These are phyloP conservation scores for peach (Prunus persica) DNA, from an alignment of 306 rosid species.

Conservation along the genomic window Prunus_persica_NCBIv2 NC_034014.1:26356501-26357000, in stretches of 20 bases:
- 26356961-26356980: not conserved
- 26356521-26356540: not conserved
- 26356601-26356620: constrained; percentile 7
- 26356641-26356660: constrained; percentile 5
- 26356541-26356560: not conserved
- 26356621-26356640: constrained; percentile 3
- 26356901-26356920: not conserved
- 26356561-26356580: not conserved
- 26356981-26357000: not conserved
- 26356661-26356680: not conserved
- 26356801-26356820: not conserved
- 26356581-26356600: not conserved
- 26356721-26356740: not conserved
- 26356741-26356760: not conserved
- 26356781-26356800: not conserved
- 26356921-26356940: not conserved
- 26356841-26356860: not conserved
- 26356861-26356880: not conserved
- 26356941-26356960: not conserved
- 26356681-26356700: not conserved
- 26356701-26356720: not conserved
- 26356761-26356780: not conserved
- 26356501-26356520: not conserved
- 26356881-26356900: not conserved
- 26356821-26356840: not conserved